Evolutionary conservation across 768 basidiomycete genomes (phyloP), one percentile per base, ranked within the genome.

Genomic region (Piloderma croceum): DNA sequence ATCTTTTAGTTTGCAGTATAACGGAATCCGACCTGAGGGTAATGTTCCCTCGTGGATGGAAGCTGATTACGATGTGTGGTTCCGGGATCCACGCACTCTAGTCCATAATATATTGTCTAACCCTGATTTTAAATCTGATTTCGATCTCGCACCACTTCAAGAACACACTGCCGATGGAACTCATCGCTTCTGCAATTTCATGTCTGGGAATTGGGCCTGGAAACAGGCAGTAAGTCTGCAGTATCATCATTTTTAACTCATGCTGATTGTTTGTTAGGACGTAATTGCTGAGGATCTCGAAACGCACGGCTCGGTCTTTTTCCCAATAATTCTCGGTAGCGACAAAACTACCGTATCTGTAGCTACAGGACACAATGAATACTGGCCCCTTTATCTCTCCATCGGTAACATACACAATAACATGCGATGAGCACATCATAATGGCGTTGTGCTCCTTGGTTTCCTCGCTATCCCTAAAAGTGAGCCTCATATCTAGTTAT

Each of bases 131-230:
- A 39, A 49, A 0, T 50, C 42, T 1, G 47, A 59, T n/a, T 59
- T 65, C 7, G 65, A 71, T 41, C 54, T 48, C 34, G 48, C 50
- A 3, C 63, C 67, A 0, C 57, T 60, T 29, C 44, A 51, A 9
- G 53, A 57, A 5, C 46, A 50, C 23, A 56, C 58, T 13, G 34
- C 38, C 0, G 31, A 54, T 7, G 60, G 54, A 0, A 49, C 56
- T 17, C 45, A 60, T 0, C 52, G 46, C 4, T 67, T n/a, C n/a
- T n/a, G n/a, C n/a, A n/a, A n/a, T n/a, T n/a, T n/a, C n/a, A n/a
- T n/a, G n/a, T n/a, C n/a, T 0, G 70, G 63, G 3, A 52, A 65
- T 24, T 71, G 57, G 50, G 63, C 63, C 3, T 72, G 65, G 66
- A 38, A 50, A 6, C 67, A 74, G 34, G 61, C 59, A 7, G 63